These are phyloP conservation scores for Zygosaccharomyces pseudobailii DNA, from an alignment of 1,139 yeast genomes.

Conservation along the genomic window DNA sequence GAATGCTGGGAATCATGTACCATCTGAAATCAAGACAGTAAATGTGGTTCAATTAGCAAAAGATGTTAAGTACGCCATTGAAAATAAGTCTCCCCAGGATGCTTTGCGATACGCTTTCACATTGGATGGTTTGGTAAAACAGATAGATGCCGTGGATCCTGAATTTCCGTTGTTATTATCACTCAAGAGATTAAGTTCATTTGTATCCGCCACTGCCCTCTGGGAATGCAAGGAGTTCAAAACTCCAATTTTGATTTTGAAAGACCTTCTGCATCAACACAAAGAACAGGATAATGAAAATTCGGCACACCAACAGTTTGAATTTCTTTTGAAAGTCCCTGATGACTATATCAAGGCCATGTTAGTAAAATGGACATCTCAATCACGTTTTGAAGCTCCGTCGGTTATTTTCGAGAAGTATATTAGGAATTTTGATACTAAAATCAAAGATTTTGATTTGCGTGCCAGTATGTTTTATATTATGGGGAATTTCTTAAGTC, in stretches of 20 bases:
- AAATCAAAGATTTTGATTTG: constrained; percentile 19
- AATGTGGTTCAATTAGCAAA: constrained; percentile 13
- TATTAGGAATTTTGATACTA: constrained; percentile 43
- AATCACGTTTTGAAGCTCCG: constrained; percentile 64
- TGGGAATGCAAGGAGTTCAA: constrained; percentile 23
- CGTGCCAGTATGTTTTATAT: constrained; percentile 48
- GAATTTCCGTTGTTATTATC: not conserved
- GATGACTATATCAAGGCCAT: constrained; percentile 41
- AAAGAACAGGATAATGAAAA: constrained; percentile 3
- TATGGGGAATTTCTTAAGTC: constrained; percentile 73
- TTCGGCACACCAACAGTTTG: constrained; percentile 20
- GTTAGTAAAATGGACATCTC: constrained; percentile 69
- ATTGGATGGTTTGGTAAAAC: constrained; percentile 11
- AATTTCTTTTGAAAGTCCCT: constrained; percentile 28
- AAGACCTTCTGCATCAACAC: constrained; percentile 11
- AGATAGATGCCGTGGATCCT: not conserved
- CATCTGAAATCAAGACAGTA: not conserved
- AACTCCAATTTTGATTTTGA: constrained; percentile 21
- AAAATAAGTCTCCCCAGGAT: constrained; percentile 20
- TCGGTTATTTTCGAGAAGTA: constrained; percentile 51
- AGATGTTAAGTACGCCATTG: constrained; percentile 15
- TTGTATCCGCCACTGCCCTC: constrained; percentile 18
- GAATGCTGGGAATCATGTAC: not conserved
- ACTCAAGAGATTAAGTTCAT: constrained; percentile 7
- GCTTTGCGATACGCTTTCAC: constrained; percentile 21